phyloP scores from a whole-genome alignment of 768 basidiomycete genomes.

The Lenzites betulinus region DNA sequence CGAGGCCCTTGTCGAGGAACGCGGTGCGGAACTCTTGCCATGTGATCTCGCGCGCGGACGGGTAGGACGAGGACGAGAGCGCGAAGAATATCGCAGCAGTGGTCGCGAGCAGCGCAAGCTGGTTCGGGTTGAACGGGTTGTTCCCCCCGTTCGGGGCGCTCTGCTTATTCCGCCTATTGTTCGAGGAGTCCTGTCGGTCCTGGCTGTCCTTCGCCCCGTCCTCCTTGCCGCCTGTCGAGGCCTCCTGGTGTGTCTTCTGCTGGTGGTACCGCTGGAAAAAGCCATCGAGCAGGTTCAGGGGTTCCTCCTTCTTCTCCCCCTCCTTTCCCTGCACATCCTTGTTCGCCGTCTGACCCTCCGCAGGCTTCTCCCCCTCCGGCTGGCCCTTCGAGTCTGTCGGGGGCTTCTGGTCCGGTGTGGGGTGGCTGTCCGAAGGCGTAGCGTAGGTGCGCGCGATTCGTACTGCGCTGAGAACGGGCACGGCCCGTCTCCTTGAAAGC shows the following conservation, averaged over 20 bases:
- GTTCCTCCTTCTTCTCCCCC: conserved; percentile 40
- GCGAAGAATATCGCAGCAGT: conserved; percentile 66
- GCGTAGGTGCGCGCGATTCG: conserved; percentile 47
- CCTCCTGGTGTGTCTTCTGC: conserved; percentile 41
- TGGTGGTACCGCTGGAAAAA: conserved; percentile 71
- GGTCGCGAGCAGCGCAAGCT: conserved; percentile 59
- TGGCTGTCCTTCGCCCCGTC: conserved; percentile 5
- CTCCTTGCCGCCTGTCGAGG: conserved; percentile 30
- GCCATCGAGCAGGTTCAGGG: conserved; percentile 70
- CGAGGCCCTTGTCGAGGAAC: conserved; percentile 94
- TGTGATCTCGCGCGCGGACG: conserved; percentile 85
- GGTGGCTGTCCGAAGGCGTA: conserved; percentile 44
- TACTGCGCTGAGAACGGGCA: conserved; percentile 32
- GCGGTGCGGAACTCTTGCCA: conserved; percentile 99
- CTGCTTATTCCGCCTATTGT: conserved; percentile 47
- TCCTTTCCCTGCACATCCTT: conserved; percentile 36
- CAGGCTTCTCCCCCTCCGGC: conserved; percentile 38
- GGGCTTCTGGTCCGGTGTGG: conserved; percentile 33
- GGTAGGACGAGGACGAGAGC: conserved; percentile 48
- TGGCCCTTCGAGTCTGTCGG: conserved; percentile 28
- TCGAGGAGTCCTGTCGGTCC: conserved; percentile 22
- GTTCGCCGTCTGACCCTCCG: conserved; percentile 37
- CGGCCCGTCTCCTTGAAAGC: conserved; percentile 44
- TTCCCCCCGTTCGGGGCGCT: conserved; percentile 46
- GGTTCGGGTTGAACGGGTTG: conserved; percentile 56